Conservation (phyloP, 139 green algal species). For the Eudorina sp. region DNA sequence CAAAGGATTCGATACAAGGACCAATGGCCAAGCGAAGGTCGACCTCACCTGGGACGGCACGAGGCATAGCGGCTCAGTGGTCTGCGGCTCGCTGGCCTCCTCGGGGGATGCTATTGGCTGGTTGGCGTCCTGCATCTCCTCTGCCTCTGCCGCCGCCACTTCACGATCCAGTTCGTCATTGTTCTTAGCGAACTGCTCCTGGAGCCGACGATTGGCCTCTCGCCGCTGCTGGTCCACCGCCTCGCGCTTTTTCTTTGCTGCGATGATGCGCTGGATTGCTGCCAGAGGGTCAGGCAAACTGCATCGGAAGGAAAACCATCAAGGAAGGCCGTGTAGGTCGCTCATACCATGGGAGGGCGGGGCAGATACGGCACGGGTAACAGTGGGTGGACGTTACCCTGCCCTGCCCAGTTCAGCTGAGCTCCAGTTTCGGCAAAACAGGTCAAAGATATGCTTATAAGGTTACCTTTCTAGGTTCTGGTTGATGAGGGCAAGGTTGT, state of each 20-base stretch:
- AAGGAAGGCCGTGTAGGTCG: no score
- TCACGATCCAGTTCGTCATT: neutral
- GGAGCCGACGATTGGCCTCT: neutral
- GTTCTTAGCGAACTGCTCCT: neutral
- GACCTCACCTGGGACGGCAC: neutral
- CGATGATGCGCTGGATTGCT: neutral
- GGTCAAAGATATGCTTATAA: neutral
- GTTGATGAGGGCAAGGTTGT: neutral
- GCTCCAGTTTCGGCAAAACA: neutral
- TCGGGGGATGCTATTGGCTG: neutral
- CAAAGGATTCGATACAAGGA: no score
- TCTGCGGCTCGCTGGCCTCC: neutral
- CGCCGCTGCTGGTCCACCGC: neutral
- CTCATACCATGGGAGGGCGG: no score
- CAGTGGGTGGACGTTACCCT: no score
- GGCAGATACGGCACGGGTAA: no score
- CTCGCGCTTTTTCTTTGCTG: neutral
- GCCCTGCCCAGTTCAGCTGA: no score
- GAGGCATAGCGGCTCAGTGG: neutral
- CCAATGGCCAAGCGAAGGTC: no score
- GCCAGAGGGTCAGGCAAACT: neutral
- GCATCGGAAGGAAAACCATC: no score
- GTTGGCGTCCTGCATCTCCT: neutral
- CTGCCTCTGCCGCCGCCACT: neutral
- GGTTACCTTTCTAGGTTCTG: constrained; percentile 2